Conservation (phyloP, 495 filamentous ascomycete genomes). For the Penicillium lividum region DNA sequence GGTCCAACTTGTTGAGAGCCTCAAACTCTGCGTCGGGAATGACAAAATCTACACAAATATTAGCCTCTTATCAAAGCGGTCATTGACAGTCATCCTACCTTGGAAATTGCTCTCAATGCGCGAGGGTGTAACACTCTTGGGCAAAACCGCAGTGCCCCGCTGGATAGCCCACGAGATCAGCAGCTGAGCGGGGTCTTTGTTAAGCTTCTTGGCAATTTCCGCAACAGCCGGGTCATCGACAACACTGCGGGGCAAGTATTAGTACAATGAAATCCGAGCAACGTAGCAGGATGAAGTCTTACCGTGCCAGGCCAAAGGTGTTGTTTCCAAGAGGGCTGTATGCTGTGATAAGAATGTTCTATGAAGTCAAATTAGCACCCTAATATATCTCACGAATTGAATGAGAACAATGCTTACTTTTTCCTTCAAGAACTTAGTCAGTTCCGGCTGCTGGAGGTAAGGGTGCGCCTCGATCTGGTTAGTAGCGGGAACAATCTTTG, state of each 20-base stretch:
- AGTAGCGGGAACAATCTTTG: slow-evolving; percentile 62
- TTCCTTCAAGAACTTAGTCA: slow-evolving; percentile 46
- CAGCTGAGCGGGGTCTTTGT: slow-evolving; percentile 69
- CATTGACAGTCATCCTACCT: slow-evolving; percentile 17
- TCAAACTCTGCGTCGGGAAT: slow-evolving; percentile 48
- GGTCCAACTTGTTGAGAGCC: slow-evolving; percentile 47
- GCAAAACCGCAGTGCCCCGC: slow-evolving; percentile 61
- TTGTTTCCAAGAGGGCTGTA: slow-evolving; percentile 60
- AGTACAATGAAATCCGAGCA: background rate
- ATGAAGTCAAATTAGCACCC: background rate
- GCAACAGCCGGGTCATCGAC: slow-evolving; percentile 63
- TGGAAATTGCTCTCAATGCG: slow-evolving; percentile 62
- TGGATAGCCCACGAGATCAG: slow-evolving; percentile 82
- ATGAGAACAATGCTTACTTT: slow-evolving; percentile 16
- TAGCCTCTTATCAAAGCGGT: slow-evolving; percentile 1
- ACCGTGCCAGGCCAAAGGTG: slow-evolving; percentile 45
- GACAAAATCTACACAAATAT: slow-evolving; percentile 40
- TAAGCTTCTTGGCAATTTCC: slow-evolving; percentile 63
- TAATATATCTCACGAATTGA: background rate
- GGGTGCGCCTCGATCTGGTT: slow-evolving; percentile 90
- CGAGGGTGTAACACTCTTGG: slow-evolving; percentile 60
- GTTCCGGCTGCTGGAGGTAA: slow-evolving; percentile 69
- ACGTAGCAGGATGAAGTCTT: slow-evolving; percentile 6
- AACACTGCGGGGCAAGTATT: slow-evolving; percentile 29
- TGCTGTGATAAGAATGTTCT: slow-evolving; percentile 52